A percentile compares a stretch with the other conserved stretches of the same genome.
These are phyloP conservation scores for Leccinellum luteum DNA, from an alignment of 768 basidiomycete genomes.

Conservation along the genomic window DNA sequence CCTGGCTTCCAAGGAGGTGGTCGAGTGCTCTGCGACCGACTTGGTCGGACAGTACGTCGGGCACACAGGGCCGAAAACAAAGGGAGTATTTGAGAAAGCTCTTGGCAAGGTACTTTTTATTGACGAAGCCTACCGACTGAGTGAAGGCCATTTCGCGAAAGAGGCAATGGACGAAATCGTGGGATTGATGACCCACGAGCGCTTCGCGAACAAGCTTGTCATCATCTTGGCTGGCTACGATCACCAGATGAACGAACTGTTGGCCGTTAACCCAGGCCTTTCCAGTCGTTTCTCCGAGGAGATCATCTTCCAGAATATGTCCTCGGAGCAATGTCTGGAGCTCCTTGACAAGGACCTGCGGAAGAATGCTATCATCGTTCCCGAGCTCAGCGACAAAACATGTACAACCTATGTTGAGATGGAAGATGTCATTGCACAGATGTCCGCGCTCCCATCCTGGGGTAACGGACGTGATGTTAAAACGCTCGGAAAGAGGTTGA, in stretches of 20 bases:
- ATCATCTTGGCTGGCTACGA: constrained; percentile 74
- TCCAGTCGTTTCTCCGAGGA: constrained; percentile 71
- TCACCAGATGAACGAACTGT: constrained; percentile 59
- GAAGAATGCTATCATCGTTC: constrained; percentile 40
- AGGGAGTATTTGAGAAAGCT: constrained; percentile 58
- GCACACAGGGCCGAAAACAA: constrained; percentile 69
- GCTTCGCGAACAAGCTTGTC: constrained; percentile 57
- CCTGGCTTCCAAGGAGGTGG: constrained; percentile 47
- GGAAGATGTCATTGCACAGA: constrained; percentile 37
- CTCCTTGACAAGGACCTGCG: constrained; percentile 48
- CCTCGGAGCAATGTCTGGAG: constrained; percentile 48
- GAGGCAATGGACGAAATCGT: constrained; percentile 79
- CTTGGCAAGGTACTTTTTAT: constrained; percentile 69
- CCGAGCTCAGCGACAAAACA: constrained; percentile 28
- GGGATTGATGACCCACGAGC: constrained; percentile 56
- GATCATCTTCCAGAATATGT: constrained; percentile 54
- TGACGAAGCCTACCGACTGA: constrained; percentile 69
- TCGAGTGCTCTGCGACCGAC: constrained; percentile 70
- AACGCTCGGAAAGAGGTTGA: constrained; percentile 50
- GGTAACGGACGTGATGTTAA: constrained; percentile 69
- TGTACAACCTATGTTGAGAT: constrained; percentile 26
- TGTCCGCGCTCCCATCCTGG: constrained; percentile 54
- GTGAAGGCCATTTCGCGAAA: constrained; percentile 62
- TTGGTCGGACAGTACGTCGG: constrained; percentile 71
- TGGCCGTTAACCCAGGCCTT: constrained; percentile 60